Percentiles rank a stretch among this genome's conserved stretches.
phyloP scores from a whole-genome alignment of 2,329 filamentous ascomycete genomes.

The Verticillium zaregamsianum region DNA sequence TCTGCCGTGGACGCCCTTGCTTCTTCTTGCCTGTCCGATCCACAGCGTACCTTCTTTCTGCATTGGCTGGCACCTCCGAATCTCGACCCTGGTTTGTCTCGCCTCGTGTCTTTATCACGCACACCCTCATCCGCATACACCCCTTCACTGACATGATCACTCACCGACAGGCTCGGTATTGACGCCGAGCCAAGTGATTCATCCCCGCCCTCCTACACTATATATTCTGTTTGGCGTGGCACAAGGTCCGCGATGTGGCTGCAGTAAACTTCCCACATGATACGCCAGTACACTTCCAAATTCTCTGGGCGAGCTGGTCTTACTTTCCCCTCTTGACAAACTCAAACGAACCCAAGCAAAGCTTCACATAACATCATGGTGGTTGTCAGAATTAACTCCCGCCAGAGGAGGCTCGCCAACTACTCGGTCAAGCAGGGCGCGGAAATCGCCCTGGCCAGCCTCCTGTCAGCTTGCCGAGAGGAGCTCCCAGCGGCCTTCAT shows the following conservation, averaged over 20 bases:
- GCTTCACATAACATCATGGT: constrained; percentile 6
- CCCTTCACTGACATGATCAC: neutral
- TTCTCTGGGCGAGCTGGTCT: neutral
- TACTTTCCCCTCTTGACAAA: neutral
- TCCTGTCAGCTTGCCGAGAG: constrained; percentile 19
- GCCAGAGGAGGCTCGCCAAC: constrained; percentile 7
- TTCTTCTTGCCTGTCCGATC: neutral
- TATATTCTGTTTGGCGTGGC: constrained; percentile 7
- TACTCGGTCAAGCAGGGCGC: constrained; percentile 29
- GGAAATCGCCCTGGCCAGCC: constrained; percentile 19
- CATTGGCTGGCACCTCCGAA: neutral
- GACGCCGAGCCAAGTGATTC: neutral
- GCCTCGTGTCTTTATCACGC: neutral
- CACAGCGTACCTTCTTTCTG: neutral
- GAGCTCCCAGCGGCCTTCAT: constrained; percentile 28
- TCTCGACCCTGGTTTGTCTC: neutral
- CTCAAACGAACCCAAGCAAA: neutral
- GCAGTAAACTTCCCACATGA: constrained; percentile 3
- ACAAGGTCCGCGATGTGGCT: constrained; percentile 7
- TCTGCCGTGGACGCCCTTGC: neutral
- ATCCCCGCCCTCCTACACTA: neutral
- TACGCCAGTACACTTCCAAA: neutral
- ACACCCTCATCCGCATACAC: constrained; percentile 4
- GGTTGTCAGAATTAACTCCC: constrained; percentile 4
- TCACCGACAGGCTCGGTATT: neutral